Conservation (phyloP, 441 rosid genomes). For the Pelargonium citronellum region DNA sequence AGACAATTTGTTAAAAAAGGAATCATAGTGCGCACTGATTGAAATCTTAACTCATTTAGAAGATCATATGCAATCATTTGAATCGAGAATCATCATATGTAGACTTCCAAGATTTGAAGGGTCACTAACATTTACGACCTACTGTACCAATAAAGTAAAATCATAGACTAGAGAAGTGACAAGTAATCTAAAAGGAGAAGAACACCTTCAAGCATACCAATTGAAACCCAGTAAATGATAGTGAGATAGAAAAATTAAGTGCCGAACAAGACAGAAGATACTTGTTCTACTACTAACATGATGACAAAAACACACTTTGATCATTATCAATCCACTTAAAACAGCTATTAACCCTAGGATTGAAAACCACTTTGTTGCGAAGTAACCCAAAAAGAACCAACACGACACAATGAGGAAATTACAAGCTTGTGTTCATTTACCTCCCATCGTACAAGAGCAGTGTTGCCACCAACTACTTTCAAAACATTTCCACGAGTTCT, state of each 20-base stretch:
- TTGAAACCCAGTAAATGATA: not conserved
- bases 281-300: not conserved
- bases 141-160: not conserved
- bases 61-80: not conserved
- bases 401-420: slow-evolving; percentile 25
- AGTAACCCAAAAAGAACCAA: slow-evolving; percentile 7
- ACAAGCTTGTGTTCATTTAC: slow-evolving; percentile 36
- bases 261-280: too few species aligned
- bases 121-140: not conserved
- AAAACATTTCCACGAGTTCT: slow-evolving; percentile 68
- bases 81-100: not conserved
- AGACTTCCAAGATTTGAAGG: slow-evolving; percentile 2
- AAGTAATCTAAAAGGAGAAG: not conserved
- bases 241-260: too few species aligned
- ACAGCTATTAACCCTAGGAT: not conserved
- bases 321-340: not conserved
- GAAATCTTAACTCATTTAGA: slow-evolving; percentile 2
- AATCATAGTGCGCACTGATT: not conserved
- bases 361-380: slow-evolving; percentile 2
- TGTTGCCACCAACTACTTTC: slow-evolving; percentile 53
- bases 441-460: slow-evolving; percentile 96
- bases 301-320: not conserved
- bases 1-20: slow-evolving; percentile 7
- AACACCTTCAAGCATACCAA: not conserved
- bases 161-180: not conserved